Evolutionary conservation across 192 early-diverging fungal species (phyloP).

Genomic region (Umbelopsis sp.): DNA sequence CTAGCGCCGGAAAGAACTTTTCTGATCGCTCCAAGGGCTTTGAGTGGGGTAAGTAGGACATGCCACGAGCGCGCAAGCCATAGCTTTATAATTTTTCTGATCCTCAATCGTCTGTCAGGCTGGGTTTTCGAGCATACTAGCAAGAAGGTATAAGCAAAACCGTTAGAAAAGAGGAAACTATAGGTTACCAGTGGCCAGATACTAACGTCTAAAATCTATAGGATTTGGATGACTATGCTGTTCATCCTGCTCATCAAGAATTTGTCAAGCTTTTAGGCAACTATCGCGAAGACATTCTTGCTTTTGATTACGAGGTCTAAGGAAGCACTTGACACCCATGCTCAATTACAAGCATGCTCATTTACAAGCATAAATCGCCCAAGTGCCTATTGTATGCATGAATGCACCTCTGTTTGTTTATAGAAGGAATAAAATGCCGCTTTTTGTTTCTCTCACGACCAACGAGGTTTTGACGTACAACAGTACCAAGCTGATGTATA

Average conservation of each 20-base stretch:
- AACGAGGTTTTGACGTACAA: too few species aligned
- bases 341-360: too few species aligned
- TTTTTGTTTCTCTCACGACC: too few species aligned
- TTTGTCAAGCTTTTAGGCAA: slow-evolving; percentile 26
- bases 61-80: background rate
- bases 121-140: slow-evolving; percentile 38
- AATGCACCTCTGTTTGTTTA: too few species aligned
- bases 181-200: background rate
- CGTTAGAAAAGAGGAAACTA: background rate
- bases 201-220: background rate
- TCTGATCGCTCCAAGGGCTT: slow-evolving; percentile 37
- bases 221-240: slow-evolving; percentile 29
- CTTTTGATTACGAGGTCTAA: slow-evolving; percentile 37
- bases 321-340: background rate
- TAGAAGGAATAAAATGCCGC: too few species aligned
- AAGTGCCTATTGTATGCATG: too few species aligned
- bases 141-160: slow-evolving; percentile 35
- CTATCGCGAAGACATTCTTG: slow-evolving; percentile 28
- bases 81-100: background rate
- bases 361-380: too few species aligned
- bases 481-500: too few species aligned
- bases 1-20: slow-evolving; percentile 37
- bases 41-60: slow-evolving; percentile 28
- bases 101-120: slow-evolving; percentile 14
- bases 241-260: slow-evolving; percentile 25